A percentile compares a stretch with the other conserved stretches of the same genome.
phyloP scores from a whole-genome alignment of 2,329 filamentous ascomycete species.

The Diplodia seriata region DNA sequence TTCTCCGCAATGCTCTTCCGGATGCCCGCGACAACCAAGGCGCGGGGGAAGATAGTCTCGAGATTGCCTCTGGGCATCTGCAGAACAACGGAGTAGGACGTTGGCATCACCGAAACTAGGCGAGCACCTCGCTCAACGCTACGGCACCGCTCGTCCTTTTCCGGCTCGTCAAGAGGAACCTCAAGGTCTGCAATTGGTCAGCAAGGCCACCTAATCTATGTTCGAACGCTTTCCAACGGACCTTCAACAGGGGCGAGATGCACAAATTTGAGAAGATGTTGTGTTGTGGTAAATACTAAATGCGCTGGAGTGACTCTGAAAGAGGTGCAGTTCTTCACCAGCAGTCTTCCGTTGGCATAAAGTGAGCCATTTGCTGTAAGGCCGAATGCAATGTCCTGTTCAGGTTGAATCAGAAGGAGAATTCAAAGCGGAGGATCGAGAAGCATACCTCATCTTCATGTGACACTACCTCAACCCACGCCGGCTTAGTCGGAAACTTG shows the following conservation, averaged over 20 bases:
- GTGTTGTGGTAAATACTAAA: conserved; percentile 89
- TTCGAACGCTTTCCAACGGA: conserved; percentile 44
- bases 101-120: conserved; percentile 87
- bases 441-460: conserved; percentile 50
- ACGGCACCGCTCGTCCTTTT: conserved; percentile 89
- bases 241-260: conserved; percentile 73
- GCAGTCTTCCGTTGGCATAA: conserved; percentile 74
- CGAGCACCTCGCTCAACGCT: conserved; percentile 89
- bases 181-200: conserved; percentile 67
- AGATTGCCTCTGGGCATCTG: conserved; percentile 97
- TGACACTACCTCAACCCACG: conserved; percentile 43
- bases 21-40: conserved; percentile 90
- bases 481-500: conserved; percentile 20
- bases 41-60: conserved; percentile 92
- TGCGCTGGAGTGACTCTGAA: conserved; percentile 83
- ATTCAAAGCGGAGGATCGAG: not conserved
- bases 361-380: conserved; percentile 78
- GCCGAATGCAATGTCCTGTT: conserved; percentile 62
- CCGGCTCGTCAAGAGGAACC: conserved; percentile 84
- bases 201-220: conserved; percentile 38
- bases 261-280: conserved; percentile 92
- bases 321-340: conserved; percentile 90
- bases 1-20: conserved; percentile 78
- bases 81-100: conserved; percentile 81
- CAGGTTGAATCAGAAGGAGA: conserved; percentile 27